These are phyloP conservation scores for Trichocladium uniseriatum DNA, from an alignment of 495 filamentous ascomycete genomes.

Conservation along the genomic window DNA sequence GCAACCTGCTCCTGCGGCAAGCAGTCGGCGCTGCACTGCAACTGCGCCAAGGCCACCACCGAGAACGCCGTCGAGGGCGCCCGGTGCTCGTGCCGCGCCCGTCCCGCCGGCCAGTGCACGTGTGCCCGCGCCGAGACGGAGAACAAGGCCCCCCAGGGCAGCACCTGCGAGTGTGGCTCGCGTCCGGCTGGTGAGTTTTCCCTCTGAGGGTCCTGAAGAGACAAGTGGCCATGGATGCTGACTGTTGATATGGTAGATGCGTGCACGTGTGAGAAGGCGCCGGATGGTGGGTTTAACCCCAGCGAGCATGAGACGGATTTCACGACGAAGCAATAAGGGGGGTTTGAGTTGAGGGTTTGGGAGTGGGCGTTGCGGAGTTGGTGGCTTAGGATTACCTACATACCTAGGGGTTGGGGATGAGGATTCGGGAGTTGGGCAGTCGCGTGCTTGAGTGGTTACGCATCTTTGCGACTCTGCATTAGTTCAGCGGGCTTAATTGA, in stretches of 20 bases:
- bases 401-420: neutral
- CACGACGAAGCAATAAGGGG: conserved; percentile 52
- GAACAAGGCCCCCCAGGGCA: conserved; percentile 46
- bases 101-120: conserved; percentile 72
- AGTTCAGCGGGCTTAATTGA: no score
- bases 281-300: conserved; percentile 38
- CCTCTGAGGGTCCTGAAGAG: no score
- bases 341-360: neutral
- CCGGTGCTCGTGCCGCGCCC: conserved; percentile 71
- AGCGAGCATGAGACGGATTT: conserved; percentile 68
- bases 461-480: no score
- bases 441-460: neutral
- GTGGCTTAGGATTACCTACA: neutral
- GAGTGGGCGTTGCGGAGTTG: neutral
- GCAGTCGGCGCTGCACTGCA: conserved; percentile 75
- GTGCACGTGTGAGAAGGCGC: conserved; percentile 75
- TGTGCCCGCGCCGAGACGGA: conserved; percentile 66
- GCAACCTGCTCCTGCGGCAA: conserved; percentile 82
- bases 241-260: conserved; percentile 43
- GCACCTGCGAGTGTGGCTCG: conserved; percentile 65
- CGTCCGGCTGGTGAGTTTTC: conserved; percentile 53
- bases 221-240: no score
- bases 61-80: conserved; percentile 71
- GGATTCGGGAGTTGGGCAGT: neutral
- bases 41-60: conserved; percentile 62